Percentiles rank a stretch among this genome's conserved stretches.
phyloP scores from a whole-genome alignment of 495 filamentous ascomycete species.

The Tirmania nivea region DNA sequence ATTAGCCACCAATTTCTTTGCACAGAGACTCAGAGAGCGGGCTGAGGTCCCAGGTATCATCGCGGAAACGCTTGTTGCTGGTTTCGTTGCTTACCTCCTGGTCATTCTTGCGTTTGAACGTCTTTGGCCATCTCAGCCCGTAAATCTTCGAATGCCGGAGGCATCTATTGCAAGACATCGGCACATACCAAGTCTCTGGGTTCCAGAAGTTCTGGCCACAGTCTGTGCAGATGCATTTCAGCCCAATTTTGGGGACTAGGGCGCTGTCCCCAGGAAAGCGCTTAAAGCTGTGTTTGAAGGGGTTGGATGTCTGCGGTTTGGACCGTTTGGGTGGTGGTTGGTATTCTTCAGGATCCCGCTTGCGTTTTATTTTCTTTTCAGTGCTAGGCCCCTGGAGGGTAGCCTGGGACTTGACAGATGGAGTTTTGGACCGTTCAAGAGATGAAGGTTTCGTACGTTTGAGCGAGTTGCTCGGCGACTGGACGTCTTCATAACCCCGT shows the following conservation, averaged over 20 bases:
- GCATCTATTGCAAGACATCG: slow-evolving; percentile 68
- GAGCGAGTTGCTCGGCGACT: too few species aligned
- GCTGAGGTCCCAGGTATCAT: not conserved
- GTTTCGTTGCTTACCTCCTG: slow-evolving; percentile 29
- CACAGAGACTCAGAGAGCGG: not conserved
- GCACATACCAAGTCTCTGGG: slow-evolving; percentile 62
- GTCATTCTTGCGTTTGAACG: slow-evolving; percentile 51
- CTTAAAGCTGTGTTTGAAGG: slow-evolving; percentile 19
- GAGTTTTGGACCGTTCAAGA: not conserved
- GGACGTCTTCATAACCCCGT: not conserved
- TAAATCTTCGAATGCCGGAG: slow-evolving; percentile 92
- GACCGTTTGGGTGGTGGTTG: slow-evolving; percentile 1
- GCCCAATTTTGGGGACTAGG: slow-evolving; percentile 18
- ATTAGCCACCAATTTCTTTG: not conserved
- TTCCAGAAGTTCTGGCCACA: slow-evolving; percentile 72
- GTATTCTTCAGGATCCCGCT: slow-evolving; percentile 1
- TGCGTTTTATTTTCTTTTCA: not conserved
- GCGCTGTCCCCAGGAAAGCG: slow-evolving; percentile 57
- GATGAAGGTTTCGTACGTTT: too few species aligned
- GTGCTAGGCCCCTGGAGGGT: not conserved
- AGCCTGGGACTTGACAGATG: not conserved
- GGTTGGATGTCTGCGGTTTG: slow-evolving; percentile 1
- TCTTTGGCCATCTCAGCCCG: slow-evolving; percentile 89
- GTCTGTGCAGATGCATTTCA: slow-evolving; percentile 40
- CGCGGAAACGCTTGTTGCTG: too few species aligned